A percentile compares a stretch with the other conserved stretches of the same genome.
Evolutionary conservation across 306 rosid species (phyloP).

Genomic region (Heteromeles arbutifolia): DNA sequence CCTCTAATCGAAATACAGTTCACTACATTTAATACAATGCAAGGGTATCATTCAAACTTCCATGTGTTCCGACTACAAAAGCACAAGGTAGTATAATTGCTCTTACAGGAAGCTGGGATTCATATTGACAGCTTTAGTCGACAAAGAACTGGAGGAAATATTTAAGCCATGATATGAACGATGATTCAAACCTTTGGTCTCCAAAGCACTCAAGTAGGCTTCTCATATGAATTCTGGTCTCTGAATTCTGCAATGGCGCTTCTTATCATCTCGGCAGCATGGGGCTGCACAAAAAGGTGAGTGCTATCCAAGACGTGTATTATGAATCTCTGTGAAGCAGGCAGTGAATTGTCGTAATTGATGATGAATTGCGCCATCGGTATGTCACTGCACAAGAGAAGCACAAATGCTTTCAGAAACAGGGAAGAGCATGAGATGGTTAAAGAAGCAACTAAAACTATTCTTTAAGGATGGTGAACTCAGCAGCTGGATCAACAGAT

Average conservation of each 20-base stretch:
- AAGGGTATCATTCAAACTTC: neutral
- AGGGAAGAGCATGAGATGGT: neutral
- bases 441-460: neutral
- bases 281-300: conserved; percentile 85
- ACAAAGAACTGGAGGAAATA: neutral
- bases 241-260: conserved; percentile 78
- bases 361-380: conserved; percentile 96
- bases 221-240: conserved; percentile 80
- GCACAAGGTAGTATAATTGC: too few species aligned
- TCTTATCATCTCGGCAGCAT: conserved; percentile 61
- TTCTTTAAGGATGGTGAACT: neutral
- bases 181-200: neutral
- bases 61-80: neutral
- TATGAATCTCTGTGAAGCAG: conserved; percentile 67
- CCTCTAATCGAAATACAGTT: too few species aligned
- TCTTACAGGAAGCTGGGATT: too few species aligned
- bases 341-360: conserved; percentile 60
- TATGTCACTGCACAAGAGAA: conserved; percentile 60
- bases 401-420: neutral
- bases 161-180: neutral
- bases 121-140: neutral
- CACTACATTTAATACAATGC: too few species aligned
- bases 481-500: neutral
- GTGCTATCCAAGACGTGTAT: conserved; percentile 72
- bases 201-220: conserved; percentile 51